A percentile compares a stretch with the other conserved stretches of the same genome.
Conservation (phyloP, 352 stramenopile genomes). For the Phytophthora lateralis region DNA sequence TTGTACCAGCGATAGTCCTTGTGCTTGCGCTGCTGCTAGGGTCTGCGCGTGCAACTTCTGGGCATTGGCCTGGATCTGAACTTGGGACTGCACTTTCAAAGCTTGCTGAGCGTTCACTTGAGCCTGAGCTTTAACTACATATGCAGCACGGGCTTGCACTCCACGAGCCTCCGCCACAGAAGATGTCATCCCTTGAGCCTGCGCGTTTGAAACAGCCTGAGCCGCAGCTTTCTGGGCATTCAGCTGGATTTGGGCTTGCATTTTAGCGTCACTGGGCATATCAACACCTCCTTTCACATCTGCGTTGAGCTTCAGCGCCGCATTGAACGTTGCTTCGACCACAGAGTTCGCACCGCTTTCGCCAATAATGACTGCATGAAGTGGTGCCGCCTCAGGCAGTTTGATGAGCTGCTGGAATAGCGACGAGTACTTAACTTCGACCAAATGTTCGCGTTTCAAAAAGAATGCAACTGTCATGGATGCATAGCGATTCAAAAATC, state of each 20-base stretch:
- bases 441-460: slow-evolving; percentile 81
- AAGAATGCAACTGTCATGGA: slow-evolving; percentile 88
- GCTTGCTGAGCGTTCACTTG: slow-evolving; percentile 85
- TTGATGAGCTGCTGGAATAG: slow-evolving; percentile 96
- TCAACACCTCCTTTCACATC: slow-evolving; percentile 41
- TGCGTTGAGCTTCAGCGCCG: slow-evolving; percentile 61
- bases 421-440: slow-evolving; percentile 89
- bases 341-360: slow-evolving; percentile 91
- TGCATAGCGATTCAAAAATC: slow-evolving; percentile 94
- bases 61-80: slow-evolving; percentile 90
- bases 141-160: slow-evolving; percentile 83
- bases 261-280: slow-evolving; percentile 71
- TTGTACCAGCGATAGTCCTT: slow-evolving; percentile 86
- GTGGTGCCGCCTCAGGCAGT: slow-evolving; percentile 81
- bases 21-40: slow-evolving; percentile 78
- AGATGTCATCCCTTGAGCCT: slow-evolving; percentile 78
- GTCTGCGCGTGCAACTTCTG: slow-evolving; percentile 90
- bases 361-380: slow-evolving; percentile 89
- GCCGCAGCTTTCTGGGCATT: slow-evolving; percentile 85
- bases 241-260: slow-evolving; percentile 86
- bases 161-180: slow-evolving; percentile 75
- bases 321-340: slow-evolving; percentile 93
- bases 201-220: slow-evolving; percentile 75
- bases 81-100: slow-evolving; percentile 86
- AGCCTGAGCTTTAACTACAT: slow-evolving; percentile 86